Evolutionary conservation across 352 stramenopile genomes (phyloP).

Genomic region (Pythium oligandrum): DNA sequence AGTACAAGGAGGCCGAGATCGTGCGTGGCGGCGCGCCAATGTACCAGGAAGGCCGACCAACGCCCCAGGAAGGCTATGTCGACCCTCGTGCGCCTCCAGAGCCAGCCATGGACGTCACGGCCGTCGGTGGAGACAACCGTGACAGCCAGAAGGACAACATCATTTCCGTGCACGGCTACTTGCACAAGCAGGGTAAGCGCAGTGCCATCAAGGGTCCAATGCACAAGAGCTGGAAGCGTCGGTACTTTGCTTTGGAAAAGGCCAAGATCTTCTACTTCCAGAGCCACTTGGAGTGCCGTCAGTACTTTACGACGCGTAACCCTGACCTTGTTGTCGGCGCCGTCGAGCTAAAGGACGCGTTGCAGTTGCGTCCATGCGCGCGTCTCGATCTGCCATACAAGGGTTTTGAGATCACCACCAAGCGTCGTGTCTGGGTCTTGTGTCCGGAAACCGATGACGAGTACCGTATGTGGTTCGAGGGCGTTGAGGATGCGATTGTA

Average conservation of each 20-base stretch:
- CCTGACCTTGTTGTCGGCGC: conserved; percentile 75
- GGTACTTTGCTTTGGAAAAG: conserved; percentile 84
- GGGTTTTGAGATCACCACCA: conserved; percentile 75
- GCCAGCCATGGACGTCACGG: conserved; percentile 61
- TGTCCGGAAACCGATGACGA: conserved; percentile 83
- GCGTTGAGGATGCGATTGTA: conserved; percentile 71
- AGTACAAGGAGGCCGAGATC: conserved; percentile 51
- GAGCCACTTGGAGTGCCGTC: conserved; percentile 76
- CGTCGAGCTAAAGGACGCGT: conserved; percentile 78
- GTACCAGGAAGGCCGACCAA: conserved; percentile 20
- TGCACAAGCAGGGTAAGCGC: conserved; percentile 88
- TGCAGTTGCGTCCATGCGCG: conserved; percentile 75
- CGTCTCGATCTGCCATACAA: conserved; percentile 78
- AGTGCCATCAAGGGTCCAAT: conserved; percentile 79
- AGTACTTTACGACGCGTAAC: conserved; percentile 86
- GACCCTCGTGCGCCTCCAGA: conserved; percentile 41
- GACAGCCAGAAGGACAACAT: conserved; percentile 69
- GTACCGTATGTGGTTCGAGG: conserved; percentile 83
- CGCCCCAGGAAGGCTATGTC: conserved; percentile 23
- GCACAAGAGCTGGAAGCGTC: conserved; percentile 84
- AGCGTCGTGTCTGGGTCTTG: conserved; percentile 81
- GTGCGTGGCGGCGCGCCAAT: conserved; percentile 25
- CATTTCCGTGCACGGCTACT: conserved; percentile 85
- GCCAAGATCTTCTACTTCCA: conserved; percentile 90
- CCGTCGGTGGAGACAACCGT: conserved; percentile 33